Conservation (phyloP, 495 filamentous ascomycete genomes). For the Neurospora tetrasperma region DNA sequence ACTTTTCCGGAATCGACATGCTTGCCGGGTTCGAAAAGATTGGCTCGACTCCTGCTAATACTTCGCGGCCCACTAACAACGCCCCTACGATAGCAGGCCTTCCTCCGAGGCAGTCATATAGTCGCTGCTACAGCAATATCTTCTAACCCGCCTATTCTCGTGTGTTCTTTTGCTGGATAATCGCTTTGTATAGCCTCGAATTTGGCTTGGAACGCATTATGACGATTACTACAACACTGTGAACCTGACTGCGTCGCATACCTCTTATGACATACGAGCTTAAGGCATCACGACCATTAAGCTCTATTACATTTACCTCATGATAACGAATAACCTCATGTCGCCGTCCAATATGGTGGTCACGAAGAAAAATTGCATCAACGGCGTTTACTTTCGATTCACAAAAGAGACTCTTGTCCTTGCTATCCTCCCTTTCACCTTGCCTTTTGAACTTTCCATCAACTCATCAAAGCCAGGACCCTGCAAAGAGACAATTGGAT, state of each 20-base stretch:
- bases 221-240: not conserved
- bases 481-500: not conserved
- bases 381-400: not conserved
- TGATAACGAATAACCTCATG: not conserved
- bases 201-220: not conserved
- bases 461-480: not conserved
- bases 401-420: not conserved
- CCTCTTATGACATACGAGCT: not conserved
- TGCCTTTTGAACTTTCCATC: not conserved
- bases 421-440: not conserved
- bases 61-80: slow-evolving; percentile 18
- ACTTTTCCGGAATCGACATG: slow-evolving; percentile 68
- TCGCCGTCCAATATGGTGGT: not conserved
- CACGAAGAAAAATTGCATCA: not conserved
- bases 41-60: slow-evolving; percentile 39
- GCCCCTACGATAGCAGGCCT: slow-evolving; percentile 25
- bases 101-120: slow-evolving; percentile 1
- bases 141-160: slow-evolving; percentile 29
- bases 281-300: no score
- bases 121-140: slow-evolving; percentile 32
- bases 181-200: not conserved
- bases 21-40: slow-evolving; percentile 87
- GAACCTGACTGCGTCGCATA: not conserved
- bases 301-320: not conserved
- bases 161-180: slow-evolving; percentile 2